Percentiles rank a stretch among this genome's conserved stretches.
Evolutionary conservation across 2,329 filamentous ascomycete species (phyloP).

Genomic region (Xylaria sp.): DNA sequence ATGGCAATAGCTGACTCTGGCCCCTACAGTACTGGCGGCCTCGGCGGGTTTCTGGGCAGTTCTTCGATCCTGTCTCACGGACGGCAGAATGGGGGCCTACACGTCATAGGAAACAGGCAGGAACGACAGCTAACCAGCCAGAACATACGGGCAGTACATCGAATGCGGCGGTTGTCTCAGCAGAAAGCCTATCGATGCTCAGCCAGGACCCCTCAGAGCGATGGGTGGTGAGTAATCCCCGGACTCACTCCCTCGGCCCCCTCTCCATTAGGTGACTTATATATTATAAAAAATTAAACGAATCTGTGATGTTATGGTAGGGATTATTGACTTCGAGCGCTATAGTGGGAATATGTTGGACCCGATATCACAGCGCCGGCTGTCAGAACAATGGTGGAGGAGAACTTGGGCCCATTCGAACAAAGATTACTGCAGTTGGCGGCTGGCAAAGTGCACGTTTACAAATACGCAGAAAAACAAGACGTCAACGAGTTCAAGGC

Average conservation of each 20-base stretch:
- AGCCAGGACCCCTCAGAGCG: conserved; percentile 45
- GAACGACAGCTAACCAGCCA: neutral
- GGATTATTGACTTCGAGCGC: neutral
- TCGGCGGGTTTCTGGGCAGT: conserved; percentile 50
- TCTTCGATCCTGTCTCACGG: conserved; percentile 52
- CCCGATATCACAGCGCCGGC: conserved; percentile 55
- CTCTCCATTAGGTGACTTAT: neutral
- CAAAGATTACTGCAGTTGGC: conserved; percentile 59
- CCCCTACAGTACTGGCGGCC: conserved; percentile 55
- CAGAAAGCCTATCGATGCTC: conserved; percentile 20
- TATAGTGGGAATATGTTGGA: conserved; percentile 63
- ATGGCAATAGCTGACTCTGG: conserved; percentile 7
- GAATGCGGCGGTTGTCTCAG: neutral
- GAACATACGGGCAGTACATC: conserved; percentile 9
- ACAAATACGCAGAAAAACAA: conserved; percentile 54
- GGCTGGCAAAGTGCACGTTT: conserved; percentile 58
- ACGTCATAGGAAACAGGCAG: conserved; percentile 40
- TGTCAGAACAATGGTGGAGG: conserved; percentile 61
- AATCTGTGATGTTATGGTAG: no score
- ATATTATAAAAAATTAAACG: no score
- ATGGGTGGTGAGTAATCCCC: conserved; percentile 54
- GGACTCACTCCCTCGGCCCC: neutral
- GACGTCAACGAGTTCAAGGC: conserved; percentile 41
- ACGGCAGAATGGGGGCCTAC: conserved; percentile 40
- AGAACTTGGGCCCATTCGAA: conserved; percentile 65